These are phyloP conservation scores for Dipteronia sinensis DNA, from an alignment of 345 rosid genomes.

Conservation along the genomic window DNA sequence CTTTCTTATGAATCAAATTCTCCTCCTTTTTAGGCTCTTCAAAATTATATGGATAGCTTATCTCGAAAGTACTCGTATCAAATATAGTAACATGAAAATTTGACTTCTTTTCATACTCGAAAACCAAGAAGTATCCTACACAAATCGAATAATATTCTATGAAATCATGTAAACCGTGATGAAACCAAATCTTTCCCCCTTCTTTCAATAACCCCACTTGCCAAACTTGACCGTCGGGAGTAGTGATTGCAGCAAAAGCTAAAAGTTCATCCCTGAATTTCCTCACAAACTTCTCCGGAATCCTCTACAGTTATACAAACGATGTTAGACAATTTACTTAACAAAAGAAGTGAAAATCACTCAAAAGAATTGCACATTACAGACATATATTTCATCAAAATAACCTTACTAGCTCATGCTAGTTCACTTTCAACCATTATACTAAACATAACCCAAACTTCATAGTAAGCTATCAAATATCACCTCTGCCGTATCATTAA, in stretches of 20 bases:
- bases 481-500: too few relatives aligned
- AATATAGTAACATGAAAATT: constrained; percentile 26
- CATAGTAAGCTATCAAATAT: too few relatives aligned
- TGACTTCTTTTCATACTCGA: constrained; percentile 31
- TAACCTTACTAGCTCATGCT: too few relatives aligned
- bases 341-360: background rate
- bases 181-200: constrained; percentile 39
- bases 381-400: too few relatives aligned
- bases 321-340: background rate
- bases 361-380: background rate
- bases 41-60: constrained; percentile 35
- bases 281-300: background rate
- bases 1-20: constrained; percentile 14
- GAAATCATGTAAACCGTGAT: constrained; percentile 41
- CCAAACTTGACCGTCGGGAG: constrained; percentile 33
- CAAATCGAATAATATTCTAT: constrained; percentile 33
- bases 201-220: constrained; percentile 33
- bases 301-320: background rate
- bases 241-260: background rate
- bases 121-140: constrained; percentile 38
- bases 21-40: constrained; percentile 1
- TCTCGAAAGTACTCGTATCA: constrained; percentile 38
- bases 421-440: too few relatives aligned
- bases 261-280: background rate
- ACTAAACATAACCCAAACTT: too few relatives aligned